These are phyloP conservation scores for Limtongia smithiae DNA, from an alignment of 805 yeast species.

Conservation along the genomic window DNA sequence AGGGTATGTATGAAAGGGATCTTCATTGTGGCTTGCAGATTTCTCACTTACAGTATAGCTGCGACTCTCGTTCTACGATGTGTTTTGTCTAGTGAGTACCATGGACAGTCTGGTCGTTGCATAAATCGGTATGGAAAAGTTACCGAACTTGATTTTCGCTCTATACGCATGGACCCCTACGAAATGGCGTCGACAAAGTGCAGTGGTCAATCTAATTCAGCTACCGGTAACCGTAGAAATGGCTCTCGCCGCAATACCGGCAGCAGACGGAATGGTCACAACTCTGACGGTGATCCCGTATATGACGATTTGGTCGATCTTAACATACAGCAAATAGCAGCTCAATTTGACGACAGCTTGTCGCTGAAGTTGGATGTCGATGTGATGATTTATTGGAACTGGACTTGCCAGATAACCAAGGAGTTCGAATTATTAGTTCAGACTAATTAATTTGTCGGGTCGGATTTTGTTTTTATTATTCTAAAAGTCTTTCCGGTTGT, in stretches of 20 bases:
- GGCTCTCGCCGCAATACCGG: too few species aligned
- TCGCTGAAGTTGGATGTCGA: too few species aligned
- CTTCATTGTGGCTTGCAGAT: not conserved
- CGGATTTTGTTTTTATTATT: too few species aligned
- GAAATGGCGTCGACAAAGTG: not conserved
- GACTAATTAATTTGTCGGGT: not conserved
- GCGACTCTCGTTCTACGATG: constrained; percentile 13
- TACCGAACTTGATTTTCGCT: constrained; percentile 1
- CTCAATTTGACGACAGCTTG: too few species aligned
- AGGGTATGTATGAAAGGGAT: constrained; percentile 1
- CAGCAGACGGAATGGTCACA: too few species aligned
- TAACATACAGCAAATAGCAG: too few species aligned
- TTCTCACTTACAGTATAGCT: not conserved
- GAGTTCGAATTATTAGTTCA: constrained; percentile 14
- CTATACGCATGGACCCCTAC: constrained; percentile 6
- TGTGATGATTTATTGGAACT: constrained; percentile 19
- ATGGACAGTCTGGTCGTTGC: constrained; percentile 9
- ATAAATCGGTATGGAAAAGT: constrained; percentile 8
- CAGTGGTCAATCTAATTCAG: too few species aligned
- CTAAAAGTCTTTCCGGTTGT: too few species aligned
- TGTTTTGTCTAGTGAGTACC: constrained; percentile 6
- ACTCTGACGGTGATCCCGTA: too few species aligned
- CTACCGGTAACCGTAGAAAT: too few species aligned
- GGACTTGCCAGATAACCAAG: constrained; percentile 21
- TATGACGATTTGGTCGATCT: too few species aligned